Percentiles rank a stretch among this genome's conserved stretches.
These are phyloP conservation scores for Ceratonia siliqua DNA, from an alignment of 306 rosid genomes.

Conservation along the genomic window DNA sequence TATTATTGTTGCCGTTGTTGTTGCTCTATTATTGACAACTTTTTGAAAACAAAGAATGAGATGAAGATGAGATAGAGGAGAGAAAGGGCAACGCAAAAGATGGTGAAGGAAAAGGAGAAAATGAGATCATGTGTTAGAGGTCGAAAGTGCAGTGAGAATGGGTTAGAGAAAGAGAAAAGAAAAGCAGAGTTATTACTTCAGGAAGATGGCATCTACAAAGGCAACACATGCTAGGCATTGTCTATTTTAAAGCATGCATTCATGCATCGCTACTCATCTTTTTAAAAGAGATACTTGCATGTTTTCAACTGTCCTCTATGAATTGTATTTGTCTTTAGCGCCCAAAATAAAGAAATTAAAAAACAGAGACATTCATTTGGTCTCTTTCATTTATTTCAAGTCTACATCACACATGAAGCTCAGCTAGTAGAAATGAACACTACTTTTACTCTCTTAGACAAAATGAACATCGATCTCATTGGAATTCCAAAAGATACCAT, in stretches of 20 bases:
- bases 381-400: constrained; percentile 45
- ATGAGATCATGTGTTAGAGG: constrained; percentile 40
- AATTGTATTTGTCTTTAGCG: background rate
- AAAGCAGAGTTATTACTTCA: too few species aligned
- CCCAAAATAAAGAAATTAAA: constrained; percentile 10
- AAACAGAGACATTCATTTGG: constrained; percentile 45
- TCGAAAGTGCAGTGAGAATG: constrained; percentile 8
- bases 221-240: too few species aligned
- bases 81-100: constrained; percentile 33
- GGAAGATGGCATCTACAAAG: too few species aligned
- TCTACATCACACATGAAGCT: constrained; percentile 51
- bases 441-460: constrained; percentile 24
- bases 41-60: constrained; percentile 38
- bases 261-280: background rate
- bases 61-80: constrained; percentile 35
- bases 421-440: constrained; percentile 27
- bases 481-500: constrained; percentile 40
- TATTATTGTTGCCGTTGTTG: background rate
- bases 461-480: constrained; percentile 16
- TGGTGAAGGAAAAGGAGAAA: constrained; percentile 23
- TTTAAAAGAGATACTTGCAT: background rate
- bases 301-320: constrained; percentile 27
- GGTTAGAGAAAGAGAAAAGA: constrained; percentile 30
- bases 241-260: background rate
- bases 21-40: constrained; percentile 30